Evolutionary conservation across 2,329 filamentous ascomycete genomes (phyloP).

Genomic region (Aspergillus sp.): DNA sequence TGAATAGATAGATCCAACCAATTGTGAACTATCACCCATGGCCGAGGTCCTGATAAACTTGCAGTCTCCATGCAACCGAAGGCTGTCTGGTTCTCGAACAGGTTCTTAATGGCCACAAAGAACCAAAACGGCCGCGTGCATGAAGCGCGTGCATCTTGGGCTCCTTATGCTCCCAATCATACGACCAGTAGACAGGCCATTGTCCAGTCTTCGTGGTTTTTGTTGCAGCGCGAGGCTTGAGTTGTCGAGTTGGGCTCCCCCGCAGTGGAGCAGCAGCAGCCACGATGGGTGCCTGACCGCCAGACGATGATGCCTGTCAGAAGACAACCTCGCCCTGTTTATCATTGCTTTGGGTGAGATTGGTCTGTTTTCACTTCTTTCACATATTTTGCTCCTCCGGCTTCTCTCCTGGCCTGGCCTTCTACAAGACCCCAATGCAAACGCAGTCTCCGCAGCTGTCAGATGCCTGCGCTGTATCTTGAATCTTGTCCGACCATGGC

Average conservation of each 20-base stretch:
- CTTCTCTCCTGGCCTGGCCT: background rate
- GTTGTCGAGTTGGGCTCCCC: conserved; percentile 23
- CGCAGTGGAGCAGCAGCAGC: conserved; percentile 21
- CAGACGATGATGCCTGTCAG: conserved; percentile 14
- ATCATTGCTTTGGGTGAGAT: background rate
- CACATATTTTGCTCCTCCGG: background rate
- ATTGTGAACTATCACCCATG: background rate
- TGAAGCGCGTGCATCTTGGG: background rate
- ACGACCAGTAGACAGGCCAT: background rate
- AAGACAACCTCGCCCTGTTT: background rate
- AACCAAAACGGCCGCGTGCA: background rate
- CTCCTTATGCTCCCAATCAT: conserved; percentile 4
- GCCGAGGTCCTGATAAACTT: conserved; percentile 3
- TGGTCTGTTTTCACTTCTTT: background rate
- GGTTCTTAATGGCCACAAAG: background rate
- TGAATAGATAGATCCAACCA: background rate
- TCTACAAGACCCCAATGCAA: conserved; percentile 14
- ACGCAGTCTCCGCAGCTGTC: conserved; percentile 11
- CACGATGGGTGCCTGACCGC: conserved; percentile 23
- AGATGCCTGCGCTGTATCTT: conserved; percentile 19
- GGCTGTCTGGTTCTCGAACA: background rate
- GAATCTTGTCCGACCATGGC: conserved; percentile 27
- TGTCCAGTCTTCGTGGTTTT: background rate
- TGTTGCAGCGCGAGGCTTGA: conserved; percentile 14
- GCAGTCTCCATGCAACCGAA: background rate